phyloP scores from a whole-genome alignment of 139 green algal species.

The Chlorella sorokiniana region DNA sequence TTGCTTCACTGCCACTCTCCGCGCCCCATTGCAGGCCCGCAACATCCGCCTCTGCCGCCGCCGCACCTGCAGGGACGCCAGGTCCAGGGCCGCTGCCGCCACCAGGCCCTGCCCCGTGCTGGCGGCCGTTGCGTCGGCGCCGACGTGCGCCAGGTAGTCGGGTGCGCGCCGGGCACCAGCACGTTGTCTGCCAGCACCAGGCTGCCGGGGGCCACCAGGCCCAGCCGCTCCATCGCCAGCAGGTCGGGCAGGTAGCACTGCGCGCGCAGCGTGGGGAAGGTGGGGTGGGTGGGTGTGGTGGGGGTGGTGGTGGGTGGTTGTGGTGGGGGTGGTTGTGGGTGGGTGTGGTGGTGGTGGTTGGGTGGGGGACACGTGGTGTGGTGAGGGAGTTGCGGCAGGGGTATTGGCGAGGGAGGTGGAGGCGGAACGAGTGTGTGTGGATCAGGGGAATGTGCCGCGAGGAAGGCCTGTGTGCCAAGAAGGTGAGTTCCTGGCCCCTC shows the following conservation, averaged over 20 bases:
- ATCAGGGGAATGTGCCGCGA: no score
- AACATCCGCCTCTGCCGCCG: background rate
- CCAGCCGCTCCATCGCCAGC: conserved; percentile 5
- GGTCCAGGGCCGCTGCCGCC: background rate
- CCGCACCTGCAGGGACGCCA: background rate
- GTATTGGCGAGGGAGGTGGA: no score
- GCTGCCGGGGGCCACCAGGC: background rate
- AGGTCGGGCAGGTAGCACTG: conserved; percentile 28
- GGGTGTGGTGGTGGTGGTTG: no score
- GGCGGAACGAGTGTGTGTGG: no score
- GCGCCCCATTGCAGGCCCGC: background rate
- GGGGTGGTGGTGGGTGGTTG: background rate
- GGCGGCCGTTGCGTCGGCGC: background rate
- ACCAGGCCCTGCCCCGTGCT: background rate
- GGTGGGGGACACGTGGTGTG: no score
- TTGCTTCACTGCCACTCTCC: background rate
- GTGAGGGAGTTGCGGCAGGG: no score
- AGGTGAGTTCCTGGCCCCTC: no score
- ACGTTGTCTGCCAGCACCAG: conserved; percentile 24
- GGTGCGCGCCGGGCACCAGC: conserved; percentile 10
- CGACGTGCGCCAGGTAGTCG: conserved; percentile 7
- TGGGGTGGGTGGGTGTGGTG: background rate
- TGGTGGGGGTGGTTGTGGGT: background rate
- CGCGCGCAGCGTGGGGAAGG: background rate
- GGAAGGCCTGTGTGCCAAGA: no score